phyloP scores from a whole-genome alignment of 345 rosid genomes.

The Eucalyptus sp. region DNA sequence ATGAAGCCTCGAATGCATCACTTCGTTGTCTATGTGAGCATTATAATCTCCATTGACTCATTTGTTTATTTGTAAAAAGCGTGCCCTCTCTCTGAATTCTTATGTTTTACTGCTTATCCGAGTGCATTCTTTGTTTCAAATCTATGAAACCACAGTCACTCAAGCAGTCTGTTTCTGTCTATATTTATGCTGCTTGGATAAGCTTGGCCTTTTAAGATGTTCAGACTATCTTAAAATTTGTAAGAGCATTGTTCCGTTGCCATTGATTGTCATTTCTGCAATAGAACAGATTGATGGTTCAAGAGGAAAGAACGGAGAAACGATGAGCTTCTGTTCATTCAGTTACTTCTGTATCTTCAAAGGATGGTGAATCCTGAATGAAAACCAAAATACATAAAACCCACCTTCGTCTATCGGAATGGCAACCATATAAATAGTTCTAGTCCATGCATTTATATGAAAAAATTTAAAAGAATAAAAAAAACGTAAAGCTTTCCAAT shows the following conservation, averaged over 20 bases:
- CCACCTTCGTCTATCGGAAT: neutral
- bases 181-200: neutral
- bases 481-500: neutral
- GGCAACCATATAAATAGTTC: neutral
- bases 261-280: fast-evolving
- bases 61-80: neutral
- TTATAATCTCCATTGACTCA: neutral
- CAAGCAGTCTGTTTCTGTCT: neutral
- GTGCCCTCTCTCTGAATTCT: neutral
- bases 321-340: neutral
- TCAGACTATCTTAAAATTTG: neutral
- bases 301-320: neutral
- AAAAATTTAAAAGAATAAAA: neutral
- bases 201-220: neutral
- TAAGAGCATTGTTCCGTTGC: neutral
- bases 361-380: neutral
- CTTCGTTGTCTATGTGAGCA: neutral
- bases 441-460: neutral
- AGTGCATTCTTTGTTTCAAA: neutral
- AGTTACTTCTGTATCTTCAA: neutral
- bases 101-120: neutral
- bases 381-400: neutral
- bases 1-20: neutral
- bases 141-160: neutral
- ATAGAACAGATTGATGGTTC: neutral